Conservation (phyloP, 2,329 filamentous ascomycete genomes). For the Emericellopsis cladophorae region DNA sequence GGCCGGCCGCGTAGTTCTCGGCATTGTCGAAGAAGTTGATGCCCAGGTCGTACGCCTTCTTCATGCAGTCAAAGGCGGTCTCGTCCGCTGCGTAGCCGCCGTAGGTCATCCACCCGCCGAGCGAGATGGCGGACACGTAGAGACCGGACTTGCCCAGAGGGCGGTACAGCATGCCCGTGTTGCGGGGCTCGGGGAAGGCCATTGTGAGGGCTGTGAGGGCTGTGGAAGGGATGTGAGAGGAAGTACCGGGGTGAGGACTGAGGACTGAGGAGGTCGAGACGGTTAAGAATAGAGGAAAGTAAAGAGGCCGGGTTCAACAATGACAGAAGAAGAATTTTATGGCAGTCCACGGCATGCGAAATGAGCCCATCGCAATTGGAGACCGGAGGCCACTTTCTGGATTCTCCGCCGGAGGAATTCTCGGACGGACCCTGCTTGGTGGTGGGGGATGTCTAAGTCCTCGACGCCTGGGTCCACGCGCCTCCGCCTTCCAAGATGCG, state of each 20-base stretch:
- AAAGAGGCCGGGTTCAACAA: too few relatives aligned
- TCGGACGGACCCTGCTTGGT: too few relatives aligned
- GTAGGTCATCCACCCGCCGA: slow-evolving; percentile 56
- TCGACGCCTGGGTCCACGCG: too few relatives aligned
- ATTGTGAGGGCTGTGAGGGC: slow-evolving; percentile 10
- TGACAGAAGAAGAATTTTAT: too few relatives aligned
- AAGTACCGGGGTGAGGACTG: too few relatives aligned
- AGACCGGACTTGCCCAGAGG: slow-evolving; percentile 40
- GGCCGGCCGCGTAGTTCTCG: slow-evolving; percentile 45
- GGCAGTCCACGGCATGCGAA: too few relatives aligned
- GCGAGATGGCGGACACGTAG: slow-evolving; percentile 53
- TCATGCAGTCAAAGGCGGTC: slow-evolving; percentile 47
- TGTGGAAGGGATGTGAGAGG: too few relatives aligned
- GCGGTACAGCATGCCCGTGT: slow-evolving; percentile 30
- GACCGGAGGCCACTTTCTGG: too few relatives aligned
- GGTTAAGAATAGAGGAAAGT: neutral
- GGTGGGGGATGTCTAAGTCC: too few relatives aligned
- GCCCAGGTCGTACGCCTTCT: slow-evolving; percentile 45
- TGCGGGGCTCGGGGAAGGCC: slow-evolving; percentile 28
- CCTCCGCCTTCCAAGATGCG: too few relatives aligned
- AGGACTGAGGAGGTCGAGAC: neutral
- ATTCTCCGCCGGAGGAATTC: too few relatives aligned
- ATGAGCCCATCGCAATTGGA: too few relatives aligned
- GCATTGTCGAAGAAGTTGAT: slow-evolving; percentile 54
- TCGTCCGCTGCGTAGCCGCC: slow-evolving; percentile 54